Conservation (phyloP, 805 yeast genomes). For the Schwanniomyces vanrijiae region DNA sequence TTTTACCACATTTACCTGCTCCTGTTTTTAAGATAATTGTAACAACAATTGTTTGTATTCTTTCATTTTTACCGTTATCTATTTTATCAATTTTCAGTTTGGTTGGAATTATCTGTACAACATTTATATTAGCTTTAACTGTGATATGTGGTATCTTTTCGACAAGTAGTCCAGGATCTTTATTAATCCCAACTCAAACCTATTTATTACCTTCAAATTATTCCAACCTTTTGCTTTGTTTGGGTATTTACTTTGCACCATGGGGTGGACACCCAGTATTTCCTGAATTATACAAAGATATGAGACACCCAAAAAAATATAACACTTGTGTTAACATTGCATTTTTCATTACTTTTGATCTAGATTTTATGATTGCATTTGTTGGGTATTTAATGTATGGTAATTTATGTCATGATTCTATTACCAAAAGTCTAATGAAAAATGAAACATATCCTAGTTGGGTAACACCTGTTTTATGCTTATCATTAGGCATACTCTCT, state of each 20-base stretch:
- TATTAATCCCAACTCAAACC: slow-evolving; percentile 46
- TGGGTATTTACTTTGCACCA: slow-evolving; percentile 74
- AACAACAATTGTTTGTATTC: slow-evolving; percentile 37
- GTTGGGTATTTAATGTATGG: slow-evolving; percentile 85
- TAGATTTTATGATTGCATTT: slow-evolving; percentile 62
- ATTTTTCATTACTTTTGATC: slow-evolving; percentile 54
- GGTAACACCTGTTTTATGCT: slow-evolving; percentile 35
- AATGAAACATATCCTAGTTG: slow-evolving; percentile 68
- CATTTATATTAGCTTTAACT: slow-evolving; percentile 47
- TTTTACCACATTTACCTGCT: slow-evolving; percentile 38
- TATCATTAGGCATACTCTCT: slow-evolving; percentile 39
- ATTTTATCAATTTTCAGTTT: slow-evolving; percentile 54
- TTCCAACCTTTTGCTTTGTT: slow-evolving; percentile 45
- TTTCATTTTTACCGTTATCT: slow-evolving; percentile 58
- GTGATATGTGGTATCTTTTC: slow-evolving; percentile 46
- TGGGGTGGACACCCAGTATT: slow-evolving; percentile 86
- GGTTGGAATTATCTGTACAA: slow-evolving; percentile 56
- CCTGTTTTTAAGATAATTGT: slow-evolving; percentile 43
- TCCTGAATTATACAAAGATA: slow-evolving; percentile 71
- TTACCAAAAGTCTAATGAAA: slow-evolving; percentile 71
- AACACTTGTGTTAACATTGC: slow-evolving; percentile 51
- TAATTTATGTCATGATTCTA: slow-evolving; percentile 59
- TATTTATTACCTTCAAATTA: slow-evolving; percentile 30
- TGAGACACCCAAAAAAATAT: slow-evolving; percentile 66
- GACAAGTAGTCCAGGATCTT: slow-evolving; percentile 52